These are phyloP conservation scores for Rhamnella rubrinervis DNA, from an alignment of 331 rosid genomes.

Conservation along the genomic window DNA sequence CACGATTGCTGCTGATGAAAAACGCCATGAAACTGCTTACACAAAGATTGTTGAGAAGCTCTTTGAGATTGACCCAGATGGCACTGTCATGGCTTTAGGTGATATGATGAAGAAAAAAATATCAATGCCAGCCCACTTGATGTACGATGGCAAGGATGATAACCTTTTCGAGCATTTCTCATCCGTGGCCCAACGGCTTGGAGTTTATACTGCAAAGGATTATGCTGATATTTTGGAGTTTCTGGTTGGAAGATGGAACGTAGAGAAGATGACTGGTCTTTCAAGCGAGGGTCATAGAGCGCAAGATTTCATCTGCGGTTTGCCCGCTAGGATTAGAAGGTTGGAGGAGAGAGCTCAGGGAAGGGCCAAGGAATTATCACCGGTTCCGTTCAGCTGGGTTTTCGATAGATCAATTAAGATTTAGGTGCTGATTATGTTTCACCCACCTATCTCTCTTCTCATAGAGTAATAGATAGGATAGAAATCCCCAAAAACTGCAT, in stretches of 20 bases:
- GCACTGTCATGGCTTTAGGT: constrained; percentile 42
- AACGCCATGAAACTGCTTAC: constrained; percentile 43
- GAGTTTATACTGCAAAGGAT: constrained; percentile 40
- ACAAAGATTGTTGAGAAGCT: constrained; percentile 46
- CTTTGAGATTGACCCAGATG: constrained; percentile 38
- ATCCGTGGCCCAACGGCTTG: constrained; percentile 36
- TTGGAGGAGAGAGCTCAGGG: constrained; percentile 43
- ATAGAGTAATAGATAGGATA: constrained; percentile 2
- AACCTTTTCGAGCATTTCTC: constrained; percentile 39
- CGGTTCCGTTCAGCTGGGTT: constrained; percentile 41
- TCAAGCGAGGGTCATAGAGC: constrained; percentile 35
- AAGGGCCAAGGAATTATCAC: constrained; percentile 30
- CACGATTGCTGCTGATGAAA: constrained; percentile 39
- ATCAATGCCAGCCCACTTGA: constrained; percentile 47
- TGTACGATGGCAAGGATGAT: constrained; percentile 40
- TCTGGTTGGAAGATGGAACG: constrained; percentile 39
- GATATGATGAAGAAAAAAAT: constrained; percentile 48
- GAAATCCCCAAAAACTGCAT: neutral
- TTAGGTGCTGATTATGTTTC: constrained; percentile 10
- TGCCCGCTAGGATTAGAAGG: constrained; percentile 37
- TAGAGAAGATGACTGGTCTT: constrained; percentile 34
- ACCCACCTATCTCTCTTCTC: neutral
- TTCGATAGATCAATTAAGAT: constrained; percentile 29
- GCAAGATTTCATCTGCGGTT: constrained; percentile 34
- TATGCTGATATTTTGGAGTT: constrained; percentile 50